These are phyloP conservation scores for Colletotrichum higginsianum DNA, from an alignment of 2,329 filamentous ascomycete genomes.

Conservation along the genomic window DNA sequence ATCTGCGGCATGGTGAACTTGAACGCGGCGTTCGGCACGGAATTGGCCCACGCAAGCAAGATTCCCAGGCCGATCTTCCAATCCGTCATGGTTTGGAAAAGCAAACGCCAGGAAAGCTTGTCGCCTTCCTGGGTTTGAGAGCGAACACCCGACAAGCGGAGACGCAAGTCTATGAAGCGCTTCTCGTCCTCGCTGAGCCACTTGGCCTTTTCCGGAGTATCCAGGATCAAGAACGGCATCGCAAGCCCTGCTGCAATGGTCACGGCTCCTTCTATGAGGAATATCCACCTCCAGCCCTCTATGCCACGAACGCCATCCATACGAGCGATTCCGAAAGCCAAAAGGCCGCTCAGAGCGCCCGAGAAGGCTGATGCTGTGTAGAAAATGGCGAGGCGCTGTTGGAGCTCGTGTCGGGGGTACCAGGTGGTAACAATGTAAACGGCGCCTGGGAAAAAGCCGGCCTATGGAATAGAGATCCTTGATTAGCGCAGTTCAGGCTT, in stretches of 20 bases:
- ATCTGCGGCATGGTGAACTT: slow-evolving; percentile 54
- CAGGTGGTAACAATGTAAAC: slow-evolving; percentile 66
- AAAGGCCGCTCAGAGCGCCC: slow-evolving; percentile 73
- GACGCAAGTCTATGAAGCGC: slow-evolving; percentile 49
- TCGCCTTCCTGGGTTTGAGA: slow-evolving; percentile 41
- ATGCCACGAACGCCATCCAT: slow-evolving; percentile 56
- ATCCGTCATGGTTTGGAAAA: slow-evolving; percentile 55
- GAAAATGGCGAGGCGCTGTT: slow-evolving; percentile 63
- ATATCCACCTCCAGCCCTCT: slow-evolving; percentile 61
- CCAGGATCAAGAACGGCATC: slow-evolving; percentile 44
- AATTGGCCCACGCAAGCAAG: slow-evolving; percentile 57
- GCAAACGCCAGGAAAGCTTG: slow-evolving; percentile 45
- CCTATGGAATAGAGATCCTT: slow-evolving; percentile 66
- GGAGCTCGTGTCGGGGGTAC: slow-evolving; percentile 58
- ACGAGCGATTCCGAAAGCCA: slow-evolving; percentile 72
- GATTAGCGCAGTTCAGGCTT: slow-evolving; percentile 56
- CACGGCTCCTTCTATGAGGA: slow-evolving; percentile 42
- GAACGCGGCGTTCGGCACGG: slow-evolving; percentile 52
- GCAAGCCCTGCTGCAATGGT: slow-evolving; percentile 50
- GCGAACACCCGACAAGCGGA: slow-evolving; percentile 23
- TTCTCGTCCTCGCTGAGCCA: slow-evolving; percentile 46
- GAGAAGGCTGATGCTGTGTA: slow-evolving; percentile 79
- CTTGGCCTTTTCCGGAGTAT: slow-evolving; percentile 44
- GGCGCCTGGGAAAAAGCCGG: slow-evolving; percentile 69
- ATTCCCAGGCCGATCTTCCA: slow-evolving; percentile 60